These are phyloP conservation scores for Fraxinus excelsior DNA, from an alignment of 257 asterid species.

Conservation along the genomic window DNA sequence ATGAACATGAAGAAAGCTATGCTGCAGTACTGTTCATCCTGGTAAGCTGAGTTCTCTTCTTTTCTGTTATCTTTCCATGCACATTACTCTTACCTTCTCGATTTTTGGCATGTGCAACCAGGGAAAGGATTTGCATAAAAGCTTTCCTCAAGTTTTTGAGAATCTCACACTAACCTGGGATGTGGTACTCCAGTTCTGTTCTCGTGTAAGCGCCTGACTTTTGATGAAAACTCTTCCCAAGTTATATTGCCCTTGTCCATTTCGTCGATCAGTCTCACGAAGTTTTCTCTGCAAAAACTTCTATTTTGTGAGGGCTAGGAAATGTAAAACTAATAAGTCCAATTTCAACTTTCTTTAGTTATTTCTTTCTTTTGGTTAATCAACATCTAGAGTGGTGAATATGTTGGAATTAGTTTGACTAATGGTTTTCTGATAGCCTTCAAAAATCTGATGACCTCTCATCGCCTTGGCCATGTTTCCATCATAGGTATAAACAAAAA, in stretches of 20 bases:
- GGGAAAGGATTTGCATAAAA: constrained; percentile 96
- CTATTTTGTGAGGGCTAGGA: background rate
- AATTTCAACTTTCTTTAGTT: no score
- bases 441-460: constrained; percentile 84
- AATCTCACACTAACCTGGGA: constrained; percentile 52
- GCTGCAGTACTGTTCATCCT: background rate
- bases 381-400: no score
- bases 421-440: constrained; percentile 74
- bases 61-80: background rate
- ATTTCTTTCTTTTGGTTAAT: no score
- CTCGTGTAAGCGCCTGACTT: constrained; percentile 57
- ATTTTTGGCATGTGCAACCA: constrained; percentile 69
- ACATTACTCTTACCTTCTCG: constrained; percentile 5
- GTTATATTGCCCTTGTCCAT: constrained; percentile 40
- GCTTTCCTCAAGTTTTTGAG: constrained; percentile 70
- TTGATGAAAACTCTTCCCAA: constrained; percentile 40
- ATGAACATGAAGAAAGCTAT: background rate
- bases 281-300: constrained; percentile 52
- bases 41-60: background rate
- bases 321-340: no score
- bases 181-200: constrained; percentile 70
- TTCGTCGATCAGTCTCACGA: constrained; percentile 63
- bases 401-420: no score
- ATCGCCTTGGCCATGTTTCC: constrained; percentile 99
- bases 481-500: constrained; percentile 79